Conservation (phyloP, 352 stramenopile species). For the Phytopythium litorale region DNA sequence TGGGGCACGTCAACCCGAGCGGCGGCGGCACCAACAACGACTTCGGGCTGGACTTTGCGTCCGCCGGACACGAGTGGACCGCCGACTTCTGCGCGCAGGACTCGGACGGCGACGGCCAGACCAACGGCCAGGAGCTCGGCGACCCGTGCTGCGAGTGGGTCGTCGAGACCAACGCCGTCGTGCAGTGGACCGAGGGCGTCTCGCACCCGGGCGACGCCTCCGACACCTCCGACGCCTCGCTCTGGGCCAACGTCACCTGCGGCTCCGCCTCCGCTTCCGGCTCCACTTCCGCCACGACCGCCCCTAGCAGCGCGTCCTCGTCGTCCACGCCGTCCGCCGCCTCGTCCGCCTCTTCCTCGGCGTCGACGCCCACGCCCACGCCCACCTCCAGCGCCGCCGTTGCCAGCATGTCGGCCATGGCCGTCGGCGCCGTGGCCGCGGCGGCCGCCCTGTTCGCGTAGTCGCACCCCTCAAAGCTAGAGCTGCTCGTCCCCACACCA, state of each 20-base stretch:
- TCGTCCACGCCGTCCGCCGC: neutral
- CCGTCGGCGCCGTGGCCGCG: neutral
- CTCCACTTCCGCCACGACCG: conserved; percentile 4
- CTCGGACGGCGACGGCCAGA: conserved; percentile 74
- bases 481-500: neutral
- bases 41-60: conserved; percentile 44
- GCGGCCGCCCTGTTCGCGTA: conserved; percentile 10
- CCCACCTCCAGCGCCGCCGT: neutral
- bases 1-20: conserved; percentile 27
- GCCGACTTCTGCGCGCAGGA: conserved; percentile 54
- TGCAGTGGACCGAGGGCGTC: conserved; percentile 19
- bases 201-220: conserved; percentile 28
- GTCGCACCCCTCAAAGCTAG: neutral
- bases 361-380: conserved; percentile 1
- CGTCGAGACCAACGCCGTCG: conserved; percentile 17
- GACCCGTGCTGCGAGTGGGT: conserved; percentile 78
- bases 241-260: conserved; percentile 30
- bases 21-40: conserved; percentile 31
- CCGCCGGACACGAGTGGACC: conserved; percentile 27
- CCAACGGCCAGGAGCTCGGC: conserved; percentile 83
- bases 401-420: neutral
- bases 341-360: neutral
- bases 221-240: conserved; percentile 20
- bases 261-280: conserved; percentile 1
- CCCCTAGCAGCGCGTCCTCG: neutral